phyloP scores from a whole-genome alignment of 2,329 filamentous ascomycete genomes.

The Diaporthe ampelina region DNA sequence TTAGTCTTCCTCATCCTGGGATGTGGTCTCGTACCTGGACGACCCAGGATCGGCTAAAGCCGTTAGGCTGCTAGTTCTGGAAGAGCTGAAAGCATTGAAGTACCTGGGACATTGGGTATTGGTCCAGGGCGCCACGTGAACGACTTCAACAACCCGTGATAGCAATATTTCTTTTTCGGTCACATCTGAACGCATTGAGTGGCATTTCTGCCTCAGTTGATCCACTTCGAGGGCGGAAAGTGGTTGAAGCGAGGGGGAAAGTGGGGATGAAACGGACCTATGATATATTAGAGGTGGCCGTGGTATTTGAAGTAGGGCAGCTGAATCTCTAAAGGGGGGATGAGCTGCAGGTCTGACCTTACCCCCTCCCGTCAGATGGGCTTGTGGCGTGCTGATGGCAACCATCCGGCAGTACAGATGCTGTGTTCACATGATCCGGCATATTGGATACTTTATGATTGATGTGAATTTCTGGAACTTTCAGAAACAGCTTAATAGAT shows the following conservation, averaged over 20 bases:
- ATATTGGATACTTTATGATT: neutral
- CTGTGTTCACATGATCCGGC: neutral
- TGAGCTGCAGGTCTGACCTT: constrained; percentile 13
- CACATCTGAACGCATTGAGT: neutral
- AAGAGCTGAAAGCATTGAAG: neutral
- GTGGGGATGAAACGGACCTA: neutral
- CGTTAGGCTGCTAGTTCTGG: neutral
- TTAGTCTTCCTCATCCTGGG: neutral
- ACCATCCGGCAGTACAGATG: constrained; percentile 1
- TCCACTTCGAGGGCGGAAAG: neutral
- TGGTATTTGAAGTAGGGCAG: neutral
- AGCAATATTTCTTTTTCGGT: neutral
- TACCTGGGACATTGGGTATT: neutral
- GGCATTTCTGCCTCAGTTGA: neutral
- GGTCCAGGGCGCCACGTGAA: neutral
- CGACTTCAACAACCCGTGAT: too few relatives aligned
- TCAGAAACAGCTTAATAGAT: neutral
- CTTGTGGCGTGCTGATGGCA: constrained; percentile 15
- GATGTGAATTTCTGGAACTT: neutral
- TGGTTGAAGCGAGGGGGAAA: neutral
- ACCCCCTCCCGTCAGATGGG: constrained; percentile 9
- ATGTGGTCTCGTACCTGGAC: neutral
- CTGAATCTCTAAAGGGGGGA: neutral
- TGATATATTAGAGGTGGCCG: neutral
- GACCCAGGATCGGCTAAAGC: neutral